Evolutionary conservation across 2,329 filamentous ascomycete species (phyloP), one percentile per base, ranked within the genome.

Genomic region (Diaporthe amygdali): DNA sequence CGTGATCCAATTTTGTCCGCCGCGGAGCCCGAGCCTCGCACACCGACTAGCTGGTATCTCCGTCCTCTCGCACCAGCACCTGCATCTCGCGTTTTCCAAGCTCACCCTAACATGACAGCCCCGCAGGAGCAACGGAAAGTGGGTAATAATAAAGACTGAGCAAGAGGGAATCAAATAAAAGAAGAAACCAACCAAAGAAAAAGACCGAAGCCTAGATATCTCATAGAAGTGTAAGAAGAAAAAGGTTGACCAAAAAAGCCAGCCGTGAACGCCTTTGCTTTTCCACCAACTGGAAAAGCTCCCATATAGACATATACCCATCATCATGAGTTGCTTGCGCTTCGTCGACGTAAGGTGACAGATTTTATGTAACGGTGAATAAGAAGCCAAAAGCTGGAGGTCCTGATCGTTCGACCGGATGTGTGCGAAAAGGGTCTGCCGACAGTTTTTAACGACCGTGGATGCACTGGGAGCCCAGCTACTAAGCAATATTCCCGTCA

Each of bases 251-350:
- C 47, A 54, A 69, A 51, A n/a, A 41, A 39, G 46, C 55, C 46
- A 41, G 59, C 63, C 69, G 25, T 46, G 46, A 68, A 73, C 71
- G 71, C 71, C 71, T 47, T 69, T 51, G 66, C 71, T 63, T 66
- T 71, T 66, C 71, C 69, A 61, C 69, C 66, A 49, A 37, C 49
- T 54, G 47, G 61, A 72, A 66, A 56, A 55, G 56, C 32, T 59
- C 69, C 69, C 71, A 66, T 71, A 73, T 73, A 73, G 69, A 71
- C 71, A 73, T 73, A 30, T 68, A 69, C 69, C 67, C 71, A 71
- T 73, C 69, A 73, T 73, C 71, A 71, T 73, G 61, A 73, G 51
- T 73, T 64, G 56, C 66, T 73, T 59, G 49, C 69, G 68, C 68
- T 63, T 66, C 56, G 56, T 72, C 66, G 55, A 68, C 41, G 51